Evolutionary conservation across 1,284 basidiomycete species (phyloP).

Genomic region (Pseudozyma tsukubaensis): DNA sequence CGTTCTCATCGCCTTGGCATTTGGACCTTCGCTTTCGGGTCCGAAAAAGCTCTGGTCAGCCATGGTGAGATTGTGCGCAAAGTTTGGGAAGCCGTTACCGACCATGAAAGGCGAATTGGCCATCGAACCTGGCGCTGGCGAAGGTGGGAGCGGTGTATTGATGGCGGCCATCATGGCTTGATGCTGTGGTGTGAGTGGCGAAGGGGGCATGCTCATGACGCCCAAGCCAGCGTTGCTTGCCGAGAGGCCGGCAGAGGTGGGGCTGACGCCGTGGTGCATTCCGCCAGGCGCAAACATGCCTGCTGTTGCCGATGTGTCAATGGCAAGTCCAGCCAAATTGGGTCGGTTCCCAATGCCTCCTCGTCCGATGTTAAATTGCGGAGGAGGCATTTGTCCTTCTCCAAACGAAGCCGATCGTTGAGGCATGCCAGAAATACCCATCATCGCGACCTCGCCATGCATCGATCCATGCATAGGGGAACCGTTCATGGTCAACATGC

Average conservation of each 20-base stretch:
- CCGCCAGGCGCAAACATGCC: conserved; percentile 28
- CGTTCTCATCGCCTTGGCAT: conserved; percentile 57
- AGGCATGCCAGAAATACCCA: conserved; percentile 26
- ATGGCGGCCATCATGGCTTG: conserved; percentile 58
- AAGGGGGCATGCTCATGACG: conserved; percentile 50
- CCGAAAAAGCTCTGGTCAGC: conserved; percentile 37
- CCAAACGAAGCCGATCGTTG: conserved; percentile 49
- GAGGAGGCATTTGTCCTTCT: conserved; percentile 45
- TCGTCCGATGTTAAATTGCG: conserved; percentile 36
- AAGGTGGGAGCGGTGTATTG: conserved; percentile 61
- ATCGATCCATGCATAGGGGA: conserved; percentile 43
- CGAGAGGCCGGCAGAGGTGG: conserved; percentile 41
- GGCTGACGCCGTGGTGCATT: conserved; percentile 33
- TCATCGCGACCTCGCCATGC: conserved; percentile 37
- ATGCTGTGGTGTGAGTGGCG: conserved; percentile 47
- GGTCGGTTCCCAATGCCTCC: conserved; percentile 18
- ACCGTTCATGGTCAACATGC: conserved; percentile 42
- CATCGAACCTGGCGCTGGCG: conserved; percentile 47
- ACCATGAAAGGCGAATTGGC: conserved; percentile 20
- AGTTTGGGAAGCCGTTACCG: conserved; percentile 33
- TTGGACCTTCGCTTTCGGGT: conserved; percentile 40
- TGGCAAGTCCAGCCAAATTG: conserved; percentile 35
- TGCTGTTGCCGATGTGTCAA: conserved; percentile 47
- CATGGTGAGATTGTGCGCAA: conserved; percentile 17
- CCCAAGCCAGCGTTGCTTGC: conserved; percentile 47